phyloP scores from a whole-genome alignment of 1,284 basidiomycete genomes.

The Microbotryum violaceum region DNA sequence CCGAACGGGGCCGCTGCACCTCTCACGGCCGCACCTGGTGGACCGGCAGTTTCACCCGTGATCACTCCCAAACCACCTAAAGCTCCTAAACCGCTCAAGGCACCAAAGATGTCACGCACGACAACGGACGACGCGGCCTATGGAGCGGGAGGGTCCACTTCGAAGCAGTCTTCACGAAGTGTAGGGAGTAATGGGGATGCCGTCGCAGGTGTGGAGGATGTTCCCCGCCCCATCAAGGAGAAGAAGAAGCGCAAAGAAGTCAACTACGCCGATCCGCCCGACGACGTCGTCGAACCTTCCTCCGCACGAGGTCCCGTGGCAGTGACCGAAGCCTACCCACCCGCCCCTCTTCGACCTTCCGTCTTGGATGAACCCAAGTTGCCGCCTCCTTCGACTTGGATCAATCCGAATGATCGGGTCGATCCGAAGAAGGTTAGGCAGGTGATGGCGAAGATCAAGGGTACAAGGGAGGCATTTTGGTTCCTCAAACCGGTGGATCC shows the following conservation, averaged over 20 bases:
- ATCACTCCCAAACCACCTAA: slow-evolving; percentile 1
- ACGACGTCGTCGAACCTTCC: slow-evolving; percentile 13
- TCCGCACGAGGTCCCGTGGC: neutral
- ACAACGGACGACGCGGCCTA: slow-evolving; percentile 7
- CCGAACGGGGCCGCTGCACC: neutral
- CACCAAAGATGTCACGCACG: neutral
- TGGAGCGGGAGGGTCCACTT: neutral
- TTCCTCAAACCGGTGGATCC: slow-evolving; percentile 85
- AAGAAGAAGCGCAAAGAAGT: slow-evolving; percentile 21
- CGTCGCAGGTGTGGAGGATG: too few species aligned
- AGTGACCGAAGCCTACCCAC: neutral
- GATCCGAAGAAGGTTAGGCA: slow-evolving; percentile 58
- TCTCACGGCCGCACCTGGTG: neutral
- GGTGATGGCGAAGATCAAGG: slow-evolving; percentile 58
- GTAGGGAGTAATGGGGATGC: too few species aligned
- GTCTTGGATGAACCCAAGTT: slow-evolving; percentile 30
- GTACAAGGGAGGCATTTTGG: slow-evolving; percentile 62
- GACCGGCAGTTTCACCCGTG: neutral
- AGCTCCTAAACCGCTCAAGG: slow-evolving; percentile 1
- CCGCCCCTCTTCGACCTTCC: slow-evolving; percentile 56
- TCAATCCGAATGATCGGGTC: slow-evolving; percentile 32
- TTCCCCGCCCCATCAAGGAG: neutral
- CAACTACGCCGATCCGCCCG: slow-evolving; percentile 26
- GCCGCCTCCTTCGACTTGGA: slow-evolving; percentile 16
- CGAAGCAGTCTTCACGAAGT: neutral